Percentiles rank a stretch among this genome's conserved stretches.
These are phyloP conservation scores for Aspergillus flavus DNA, from an alignment of 2,329 filamentous ascomycete genomes.

Conservation along the genomic window DNA sequence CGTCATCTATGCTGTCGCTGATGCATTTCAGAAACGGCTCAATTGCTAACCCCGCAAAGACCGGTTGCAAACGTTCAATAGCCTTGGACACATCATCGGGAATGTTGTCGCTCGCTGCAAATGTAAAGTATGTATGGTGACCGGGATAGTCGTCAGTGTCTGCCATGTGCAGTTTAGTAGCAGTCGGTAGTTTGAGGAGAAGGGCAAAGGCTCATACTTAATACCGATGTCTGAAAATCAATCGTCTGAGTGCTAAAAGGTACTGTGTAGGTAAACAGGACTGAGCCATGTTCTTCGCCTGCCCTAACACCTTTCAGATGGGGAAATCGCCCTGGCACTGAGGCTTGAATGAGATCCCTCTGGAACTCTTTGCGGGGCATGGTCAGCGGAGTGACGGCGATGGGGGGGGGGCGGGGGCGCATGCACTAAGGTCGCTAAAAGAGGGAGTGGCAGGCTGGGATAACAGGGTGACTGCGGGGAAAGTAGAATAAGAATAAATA, in stretches of 20 bases:
- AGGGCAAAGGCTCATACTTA: conserved; percentile 35
- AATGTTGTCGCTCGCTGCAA: conserved; percentile 49
- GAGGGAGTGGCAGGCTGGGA: too few relatives aligned
- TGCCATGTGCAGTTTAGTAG: conserved; percentile 19
- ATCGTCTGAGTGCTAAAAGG: conserved; percentile 30
- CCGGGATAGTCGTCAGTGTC: conserved; percentile 65
- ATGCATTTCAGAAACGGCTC: conserved; percentile 43
- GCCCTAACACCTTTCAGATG: conserved; percentile 57
- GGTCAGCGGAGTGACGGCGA: conserved; percentile 10
- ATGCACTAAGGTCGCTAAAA: background rate
- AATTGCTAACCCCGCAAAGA: conserved; percentile 48
- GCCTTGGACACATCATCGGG: conserved; percentile 26
- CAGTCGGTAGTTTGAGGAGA: conserved; percentile 15
- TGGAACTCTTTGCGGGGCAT: conserved; percentile 72
- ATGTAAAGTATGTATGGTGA: conserved; percentile 60
- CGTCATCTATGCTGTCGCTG: conserved; percentile 12
- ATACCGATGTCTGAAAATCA: conserved; percentile 42
- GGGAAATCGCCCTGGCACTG: conserved; percentile 40
- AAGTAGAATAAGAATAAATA: background rate
- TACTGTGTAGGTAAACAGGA: conserved; percentile 62
- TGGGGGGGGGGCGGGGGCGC: too few relatives aligned
- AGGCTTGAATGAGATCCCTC: conserved; percentile 55
- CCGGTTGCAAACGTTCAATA: conserved; percentile 49
- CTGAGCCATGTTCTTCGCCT: conserved; percentile 72
- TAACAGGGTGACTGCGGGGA: background rate